phyloP scores from a whole-genome alignment of 1,139 yeast genomes.

The Tardiomyces depauwii region DNA sequence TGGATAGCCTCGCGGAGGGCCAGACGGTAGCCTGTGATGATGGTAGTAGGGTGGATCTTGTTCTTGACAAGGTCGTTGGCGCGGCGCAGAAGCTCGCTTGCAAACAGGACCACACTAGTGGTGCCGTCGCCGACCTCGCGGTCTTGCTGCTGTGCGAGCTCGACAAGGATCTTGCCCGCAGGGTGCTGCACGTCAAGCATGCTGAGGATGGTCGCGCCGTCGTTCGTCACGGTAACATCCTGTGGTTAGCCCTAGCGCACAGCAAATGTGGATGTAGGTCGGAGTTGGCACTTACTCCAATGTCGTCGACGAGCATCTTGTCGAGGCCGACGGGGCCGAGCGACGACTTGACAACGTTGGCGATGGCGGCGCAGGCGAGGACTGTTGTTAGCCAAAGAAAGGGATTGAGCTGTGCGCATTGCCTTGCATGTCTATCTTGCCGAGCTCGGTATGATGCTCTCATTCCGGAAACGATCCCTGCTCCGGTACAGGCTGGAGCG shows the following conservation, averaged over 20 bases:
- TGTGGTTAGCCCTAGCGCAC: no score
- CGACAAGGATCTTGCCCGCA: slow-evolving; percentile 94
- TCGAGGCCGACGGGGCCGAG: slow-evolving; percentile 98
- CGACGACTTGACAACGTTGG: slow-evolving; percentile 94
- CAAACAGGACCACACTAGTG: slow-evolving; percentile 88
- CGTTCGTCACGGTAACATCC: slow-evolving; percentile 97
- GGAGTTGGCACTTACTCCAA: slow-evolving; percentile 36
- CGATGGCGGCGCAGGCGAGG: slow-evolving; percentile 90
- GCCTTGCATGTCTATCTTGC: no score
- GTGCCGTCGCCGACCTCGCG: slow-evolving; percentile 97
- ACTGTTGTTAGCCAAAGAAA: slow-evolving; percentile 22
- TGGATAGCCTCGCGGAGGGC: slow-evolving; percentile 89
- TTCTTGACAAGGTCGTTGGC: slow-evolving; percentile 92
- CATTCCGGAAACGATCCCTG: background rate
- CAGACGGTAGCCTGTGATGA: slow-evolving; percentile 89
- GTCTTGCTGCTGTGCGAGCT: slow-evolving; percentile 97
- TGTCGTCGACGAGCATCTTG: slow-evolving; percentile 97
- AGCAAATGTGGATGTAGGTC: no score
- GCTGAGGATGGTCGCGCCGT: slow-evolving; percentile 92
- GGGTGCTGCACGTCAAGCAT: slow-evolving; percentile 96
- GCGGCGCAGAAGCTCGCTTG: slow-evolving; percentile 81
- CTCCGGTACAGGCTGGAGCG: background rate
- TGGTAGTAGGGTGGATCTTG: slow-evolving; percentile 95
- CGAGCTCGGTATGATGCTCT: no score
- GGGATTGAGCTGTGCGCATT: no score